These are phyloP conservation scores for Starmera quercuum DNA, from an alignment of 805 yeast species.

Conservation along the genomic window DNA sequence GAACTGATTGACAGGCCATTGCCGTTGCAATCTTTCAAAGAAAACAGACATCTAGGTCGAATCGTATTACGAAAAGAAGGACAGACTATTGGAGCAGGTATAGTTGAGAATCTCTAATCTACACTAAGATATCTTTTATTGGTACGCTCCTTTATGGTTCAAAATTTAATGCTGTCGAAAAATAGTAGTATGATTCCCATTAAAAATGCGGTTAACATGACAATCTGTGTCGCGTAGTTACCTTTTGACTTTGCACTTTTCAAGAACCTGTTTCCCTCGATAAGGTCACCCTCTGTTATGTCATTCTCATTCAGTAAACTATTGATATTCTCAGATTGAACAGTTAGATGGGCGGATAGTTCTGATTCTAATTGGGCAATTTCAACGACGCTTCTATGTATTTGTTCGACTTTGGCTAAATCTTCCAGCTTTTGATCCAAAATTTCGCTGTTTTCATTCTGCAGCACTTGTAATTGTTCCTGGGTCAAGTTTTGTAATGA, in stretches of 20 bases:
- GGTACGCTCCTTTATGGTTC: not conserved
- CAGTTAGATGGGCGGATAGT: slow-evolving; percentile 59
- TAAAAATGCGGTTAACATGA: slow-evolving; percentile 46
- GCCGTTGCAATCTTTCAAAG: slow-evolving; percentile 91
- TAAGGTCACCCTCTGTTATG: slow-evolving; percentile 56
- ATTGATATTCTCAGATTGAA: slow-evolving; percentile 66
- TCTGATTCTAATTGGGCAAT: slow-evolving; percentile 71
- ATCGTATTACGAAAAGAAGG: slow-evolving; percentile 99
- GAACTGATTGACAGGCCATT: slow-evolving; percentile 77
- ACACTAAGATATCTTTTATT: not conserved
- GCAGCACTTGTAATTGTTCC: slow-evolving; percentile 51
- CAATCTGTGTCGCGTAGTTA: slow-evolving; percentile 49
- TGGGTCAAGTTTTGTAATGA: slow-evolving; percentile 23
- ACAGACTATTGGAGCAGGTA: slow-evolving; percentile 99
- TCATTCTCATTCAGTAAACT: slow-evolving; percentile 59
- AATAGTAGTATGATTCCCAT: slow-evolving; percentile 51
- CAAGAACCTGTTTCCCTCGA: slow-evolving; percentile 64
- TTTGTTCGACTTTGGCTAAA: slow-evolving; percentile 47
- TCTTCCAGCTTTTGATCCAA: slow-evolving; percentile 52
- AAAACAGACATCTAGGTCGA: slow-evolving; percentile 97
- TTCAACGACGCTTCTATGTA: slow-evolving; percentile 60
- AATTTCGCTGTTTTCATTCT: slow-evolving; percentile 50
- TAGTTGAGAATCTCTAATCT: slow-evolving; percentile 54
- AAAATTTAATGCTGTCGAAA: slow-evolving; percentile 35
- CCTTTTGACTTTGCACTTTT: slow-evolving; percentile 61